phyloP scores from a whole-genome alignment of 2,329 filamentous ascomycete genomes.

The Ophiosphaerella narmari region DNA sequence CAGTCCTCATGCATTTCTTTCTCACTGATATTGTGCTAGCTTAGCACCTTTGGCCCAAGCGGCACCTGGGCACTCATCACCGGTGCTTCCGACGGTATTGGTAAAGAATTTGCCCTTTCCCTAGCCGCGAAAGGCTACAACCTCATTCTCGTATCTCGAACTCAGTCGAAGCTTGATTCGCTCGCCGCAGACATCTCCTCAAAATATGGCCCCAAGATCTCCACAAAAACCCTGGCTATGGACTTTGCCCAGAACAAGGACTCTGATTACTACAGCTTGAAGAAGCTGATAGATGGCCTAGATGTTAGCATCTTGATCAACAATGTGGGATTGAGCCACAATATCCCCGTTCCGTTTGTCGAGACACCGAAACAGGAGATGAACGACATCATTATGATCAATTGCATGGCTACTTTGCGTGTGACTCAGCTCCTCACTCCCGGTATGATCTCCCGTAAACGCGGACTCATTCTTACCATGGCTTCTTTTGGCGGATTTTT shows the following conservation, averaged over 20 bases:
- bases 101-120: slow-evolving; percentile 93
- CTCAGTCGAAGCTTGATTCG: slow-evolving; percentile 83
- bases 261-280: slow-evolving; percentile 76
- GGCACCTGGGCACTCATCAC: slow-evolving; percentile 95
- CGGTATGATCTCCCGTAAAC: slow-evolving; percentile 80
- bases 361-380: slow-evolving; percentile 80
- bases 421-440: slow-evolving; percentile 85
- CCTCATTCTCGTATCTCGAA: slow-evolving; percentile 91
- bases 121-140: slow-evolving; percentile 93
- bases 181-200: slow-evolving; percentile 75
- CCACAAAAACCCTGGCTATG: slow-evolving; percentile 84
- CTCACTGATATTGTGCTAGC: slow-evolving; percentile 49
- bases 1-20: slow-evolving; percentile 45
- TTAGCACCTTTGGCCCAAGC: slow-evolving; percentile 86
- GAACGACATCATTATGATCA: slow-evolving; percentile 89
- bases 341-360: slow-evolving; percentile 86
- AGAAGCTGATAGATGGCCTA: slow-evolving; percentile 69
- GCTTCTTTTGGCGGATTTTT: slow-evolving; percentile 93
- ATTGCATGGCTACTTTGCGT: slow-evolving; percentile 87
- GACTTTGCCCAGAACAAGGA: slow-evolving; percentile 84
- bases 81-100: slow-evolving; percentile 92
- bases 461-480: slow-evolving; percentile 93
- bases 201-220: slow-evolving; percentile 66
- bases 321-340: slow-evolving; percentile 95
- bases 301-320: slow-evolving; percentile 91